Evolutionary conservation across 129 eudicot species (phyloP).

Genomic region (Lactuca sativa): DNA sequence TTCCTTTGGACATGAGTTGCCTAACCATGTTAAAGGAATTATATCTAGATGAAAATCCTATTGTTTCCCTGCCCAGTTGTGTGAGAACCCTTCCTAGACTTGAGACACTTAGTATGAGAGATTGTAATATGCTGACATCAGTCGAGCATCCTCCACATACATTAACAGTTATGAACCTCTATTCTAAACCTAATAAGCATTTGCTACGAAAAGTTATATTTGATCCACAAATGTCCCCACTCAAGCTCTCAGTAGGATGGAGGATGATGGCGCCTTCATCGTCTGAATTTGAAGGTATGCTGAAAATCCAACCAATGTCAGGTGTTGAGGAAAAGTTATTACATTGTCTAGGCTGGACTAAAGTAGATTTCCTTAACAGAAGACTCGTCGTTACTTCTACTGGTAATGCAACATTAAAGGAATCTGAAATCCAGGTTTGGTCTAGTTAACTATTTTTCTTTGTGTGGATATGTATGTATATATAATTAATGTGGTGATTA

Average conservation of each 20-base stretch:
- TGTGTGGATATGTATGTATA: neutral
- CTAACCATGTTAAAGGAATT: too few species aligned
- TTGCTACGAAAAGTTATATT: neutral
- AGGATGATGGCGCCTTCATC: neutral
- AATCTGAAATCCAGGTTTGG: neutral
- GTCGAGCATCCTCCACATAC: too few species aligned
- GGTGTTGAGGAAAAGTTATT: neutral
- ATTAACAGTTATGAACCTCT: too few species aligned
- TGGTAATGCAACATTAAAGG: neutral
- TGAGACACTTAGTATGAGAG: too few species aligned
- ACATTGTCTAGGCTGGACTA: constrained; percentile 7
- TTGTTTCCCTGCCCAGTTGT: too few species aligned
- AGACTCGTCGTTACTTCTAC: too few species aligned
- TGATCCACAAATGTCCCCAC: too few species aligned
- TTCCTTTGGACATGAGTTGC: too few species aligned
- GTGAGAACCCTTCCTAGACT: too few species aligned
- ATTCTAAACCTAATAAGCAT: neutral
- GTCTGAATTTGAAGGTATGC: constrained; percentile 9
- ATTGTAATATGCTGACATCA: too few species aligned
- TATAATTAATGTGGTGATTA: neutral
- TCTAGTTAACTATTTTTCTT: neutral
- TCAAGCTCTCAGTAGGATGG: too few species aligned
- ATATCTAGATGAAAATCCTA: too few species aligned
- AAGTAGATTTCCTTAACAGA: neutral
- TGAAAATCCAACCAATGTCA: constrained; percentile 9